These are phyloP conservation scores for Vanrija pseudolonga DNA, from an alignment of 1,284 basidiomycete species.

Conservation along the genomic window DNA sequence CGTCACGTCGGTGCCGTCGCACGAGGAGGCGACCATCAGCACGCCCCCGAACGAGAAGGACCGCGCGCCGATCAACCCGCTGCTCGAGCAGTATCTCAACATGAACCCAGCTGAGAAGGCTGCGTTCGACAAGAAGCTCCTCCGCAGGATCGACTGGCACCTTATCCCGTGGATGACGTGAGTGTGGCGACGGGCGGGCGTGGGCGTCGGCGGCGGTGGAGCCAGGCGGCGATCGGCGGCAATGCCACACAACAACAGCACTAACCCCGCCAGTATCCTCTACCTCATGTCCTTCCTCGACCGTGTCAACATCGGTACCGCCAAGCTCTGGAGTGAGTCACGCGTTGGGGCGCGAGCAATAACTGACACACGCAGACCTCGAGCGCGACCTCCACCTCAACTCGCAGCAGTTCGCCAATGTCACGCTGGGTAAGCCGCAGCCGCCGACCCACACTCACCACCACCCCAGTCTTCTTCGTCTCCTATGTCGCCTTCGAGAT, in stretches of 20 bases:
- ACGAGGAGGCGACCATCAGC: no score
- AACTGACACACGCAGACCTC: constrained; percentile 31
- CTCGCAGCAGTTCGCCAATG: constrained; percentile 46
- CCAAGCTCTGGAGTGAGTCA: constrained; percentile 29
- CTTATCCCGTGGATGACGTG: constrained; percentile 50
- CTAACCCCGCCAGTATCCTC: constrained; percentile 25
- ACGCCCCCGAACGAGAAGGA: no score
- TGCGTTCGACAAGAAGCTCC: constrained; percentile 36
- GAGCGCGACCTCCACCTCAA: constrained; percentile 44
- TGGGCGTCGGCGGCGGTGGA: no score
- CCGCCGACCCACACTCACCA: constrained; percentile 7
- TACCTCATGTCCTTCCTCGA: constrained; percentile 52
- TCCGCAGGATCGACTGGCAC: constrained; percentile 45
- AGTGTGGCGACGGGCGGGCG: constrained; percentile 12
- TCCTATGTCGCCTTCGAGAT: constrained; percentile 49
- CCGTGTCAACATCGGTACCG: constrained; percentile 51
- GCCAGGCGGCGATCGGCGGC: no score
- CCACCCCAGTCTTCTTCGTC: constrained; percentile 43
- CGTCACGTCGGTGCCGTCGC: no score
- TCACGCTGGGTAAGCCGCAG: constrained; percentile 9
- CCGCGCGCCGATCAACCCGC: background rate
- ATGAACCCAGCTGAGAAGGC: constrained; percentile 38
- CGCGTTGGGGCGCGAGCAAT: background rate
- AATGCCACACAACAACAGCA: no score
- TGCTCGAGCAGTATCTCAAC: constrained; percentile 23